Evolutionary conservation across 2,329 filamentous ascomycete genomes (phyloP), one percentile per base, ranked within the genome.

Genomic region (Diplocarpon mali): DNA sequence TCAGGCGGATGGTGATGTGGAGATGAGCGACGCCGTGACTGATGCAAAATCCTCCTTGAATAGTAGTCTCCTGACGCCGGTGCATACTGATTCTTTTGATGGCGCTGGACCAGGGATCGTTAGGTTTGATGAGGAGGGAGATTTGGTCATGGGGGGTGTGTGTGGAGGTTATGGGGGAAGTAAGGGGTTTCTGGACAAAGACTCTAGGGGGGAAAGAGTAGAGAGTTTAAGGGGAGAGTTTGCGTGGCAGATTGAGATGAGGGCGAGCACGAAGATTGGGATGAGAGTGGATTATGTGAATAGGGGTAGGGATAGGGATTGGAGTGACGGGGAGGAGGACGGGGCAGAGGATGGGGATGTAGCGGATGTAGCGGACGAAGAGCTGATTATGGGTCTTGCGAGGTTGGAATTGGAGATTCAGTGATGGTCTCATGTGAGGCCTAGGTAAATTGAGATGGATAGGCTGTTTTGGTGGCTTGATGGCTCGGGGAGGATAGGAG

Each of bases 361-460:
- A 40, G 42, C 63, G 16, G n/a, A n/a, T n/a, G n/a, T n/a, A n/a
- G n/a, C n/a, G n/a, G n/a, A n/a, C n/a, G n/a, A n/a, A n/a, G n/a
- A n/a, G n/a, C n/a, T n/a, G n/a, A n/a, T n/a, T n/a, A 59, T 54
- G n/a, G 63, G 62, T 10, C 60, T 67, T 44, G 57, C 61, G 27
- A 60, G 63, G 50, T 57, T 69, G 38, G 62, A 67, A 45, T 54
- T 67, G 52, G 64, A 67, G 52, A 59, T 67, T 41, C 14, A n/a
- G 34, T 14, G 34, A 35, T 35, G 34, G 15, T 3, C 11, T 12
- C 30, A 10, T 5, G 30, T 7, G 3, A 3, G 20, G 20, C 20
- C 20, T 24, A 3, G 20, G 20, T 4, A 3, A 24, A 24, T 24
- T 24, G 20, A 7, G 20, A 24, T 24, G 20, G 14, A 28, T 16